phyloP scores from a whole-genome alignment of 2,329 filamentous ascomycete species.

The Emmonsiellopsis sp. region DNA sequence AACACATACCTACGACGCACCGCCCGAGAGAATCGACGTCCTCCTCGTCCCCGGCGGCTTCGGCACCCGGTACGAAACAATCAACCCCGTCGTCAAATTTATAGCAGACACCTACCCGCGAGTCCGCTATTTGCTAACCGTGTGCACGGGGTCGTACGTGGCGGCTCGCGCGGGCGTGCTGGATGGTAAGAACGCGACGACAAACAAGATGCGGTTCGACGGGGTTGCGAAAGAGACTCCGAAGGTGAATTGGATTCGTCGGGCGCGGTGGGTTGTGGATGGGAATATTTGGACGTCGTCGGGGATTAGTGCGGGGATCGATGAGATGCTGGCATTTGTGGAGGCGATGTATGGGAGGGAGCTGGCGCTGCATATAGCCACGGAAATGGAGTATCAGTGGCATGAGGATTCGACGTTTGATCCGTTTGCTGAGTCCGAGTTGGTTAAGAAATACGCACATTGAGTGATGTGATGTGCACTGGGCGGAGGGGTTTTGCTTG shows the following conservation, averaged over 20 bases:
- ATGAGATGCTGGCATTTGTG: slow-evolving; percentile 51
- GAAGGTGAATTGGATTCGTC: slow-evolving; percentile 49
- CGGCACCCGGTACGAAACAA: slow-evolving; percentile 32
- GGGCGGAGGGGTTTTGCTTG: neutral
- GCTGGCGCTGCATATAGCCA: slow-evolving; percentile 39
- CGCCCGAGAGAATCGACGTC: slow-evolving; percentile 46
- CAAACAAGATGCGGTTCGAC: slow-evolving; percentile 53
- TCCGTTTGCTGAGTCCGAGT: slow-evolving; percentile 41
- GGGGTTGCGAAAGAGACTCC: slow-evolving; percentile 39
- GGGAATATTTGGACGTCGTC: slow-evolving; percentile 59
- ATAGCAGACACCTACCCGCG: slow-evolving; percentile 36
- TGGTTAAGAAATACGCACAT: neutral
- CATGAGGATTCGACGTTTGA: slow-evolving; percentile 43
- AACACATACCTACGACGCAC: slow-evolving; percentile 46
- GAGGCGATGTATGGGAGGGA: slow-evolving; percentile 44
- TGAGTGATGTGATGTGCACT: neutral
- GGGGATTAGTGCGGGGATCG: slow-evolving; percentile 55
- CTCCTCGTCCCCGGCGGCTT: slow-evolving; percentile 57
- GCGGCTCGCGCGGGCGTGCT: slow-evolving; percentile 51
- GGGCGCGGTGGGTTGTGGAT: slow-evolving; percentile 56
- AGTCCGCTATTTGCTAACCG: slow-evolving; percentile 50
- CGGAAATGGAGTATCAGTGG: slow-evolving; percentile 50
- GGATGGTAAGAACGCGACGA: slow-evolving; percentile 53
- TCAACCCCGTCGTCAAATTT: slow-evolving; percentile 35
- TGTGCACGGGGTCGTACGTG: slow-evolving; percentile 57